Evolutionary conservation across 2,329 filamentous ascomycete genomes (phyloP), one percentile per base, ranked within the genome.

Genomic region (Davidsoniella virescens): DNA sequence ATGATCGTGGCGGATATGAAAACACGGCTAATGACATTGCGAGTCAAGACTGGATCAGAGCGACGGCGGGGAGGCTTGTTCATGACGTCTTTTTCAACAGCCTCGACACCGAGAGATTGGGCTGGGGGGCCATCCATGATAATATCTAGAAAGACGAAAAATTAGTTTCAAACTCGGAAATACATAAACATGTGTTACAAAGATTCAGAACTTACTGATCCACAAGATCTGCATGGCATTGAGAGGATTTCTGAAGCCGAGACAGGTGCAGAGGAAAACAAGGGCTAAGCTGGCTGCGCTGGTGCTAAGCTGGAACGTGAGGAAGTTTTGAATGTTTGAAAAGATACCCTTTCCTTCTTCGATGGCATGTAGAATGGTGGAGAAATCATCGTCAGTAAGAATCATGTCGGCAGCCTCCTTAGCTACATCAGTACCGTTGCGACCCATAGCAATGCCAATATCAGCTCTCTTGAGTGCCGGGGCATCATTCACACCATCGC

Each of bases 161-260:
- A 50, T 62, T 54, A 59, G 54, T 44, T 44, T 25, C 14, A 12
- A 4, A 16, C 3, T 20, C 7, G 26, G 8, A 7, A 25, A 20
- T 18, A 12, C 5, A 26, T 36, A 18, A 9, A 29, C 12, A 40
- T 39, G 5, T 9, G 38, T 18, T 38, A 12, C 5, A 33, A 33
- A 9, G n/a, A 4, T 18, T 4, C 33, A n/a, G 5, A 10, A 76
- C 87, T 69, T 70, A 95, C 90, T 98, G 61, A 98, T 98, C 92
- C 92, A 98, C 40, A 98, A 75, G 69, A 98, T 98, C 68, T 98
- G 92, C 92, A 98, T 98, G 46, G 92, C 87, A 63, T 98, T 98
- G 54, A 98, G 72, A 43, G 92, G 93, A 62, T 92, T 94, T 66
- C 87, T 88, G 68, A 93, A 92, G 38, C 92, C 92, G 54, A 95